Evolutionary conservation across 1,284 basidiomycete species (phyloP).

Genomic region (Pseudozyma pruni): DNA sequence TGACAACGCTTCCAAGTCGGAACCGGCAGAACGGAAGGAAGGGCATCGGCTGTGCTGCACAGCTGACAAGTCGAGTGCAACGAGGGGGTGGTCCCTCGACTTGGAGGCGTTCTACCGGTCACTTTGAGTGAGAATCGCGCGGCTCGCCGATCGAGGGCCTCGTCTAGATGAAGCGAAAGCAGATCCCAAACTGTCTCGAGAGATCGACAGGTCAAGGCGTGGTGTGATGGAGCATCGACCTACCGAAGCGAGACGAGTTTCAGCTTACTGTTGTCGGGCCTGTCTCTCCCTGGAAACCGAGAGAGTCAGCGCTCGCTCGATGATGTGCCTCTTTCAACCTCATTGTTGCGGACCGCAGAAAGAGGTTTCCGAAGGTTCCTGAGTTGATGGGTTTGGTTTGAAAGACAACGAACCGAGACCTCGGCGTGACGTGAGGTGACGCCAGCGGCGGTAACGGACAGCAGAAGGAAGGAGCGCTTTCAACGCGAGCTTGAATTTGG

Average conservation of each 20-base stretch:
- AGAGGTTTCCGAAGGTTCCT: no score
- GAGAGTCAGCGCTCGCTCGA: not conserved
- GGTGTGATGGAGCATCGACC: not conserved
- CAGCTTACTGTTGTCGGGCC: no score
- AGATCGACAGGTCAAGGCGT: conserved; percentile 6
- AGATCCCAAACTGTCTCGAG: no score
- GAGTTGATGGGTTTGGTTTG: no score
- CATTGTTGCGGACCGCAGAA: no score
- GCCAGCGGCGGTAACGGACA: conserved; percentile 2
- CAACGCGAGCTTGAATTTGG: not conserved
- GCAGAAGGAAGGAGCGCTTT: not conserved
- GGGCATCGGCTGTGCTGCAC: not conserved
- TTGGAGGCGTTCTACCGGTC: no score
- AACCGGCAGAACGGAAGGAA: not conserved
- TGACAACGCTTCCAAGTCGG: not conserved
- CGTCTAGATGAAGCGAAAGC: not conserved
- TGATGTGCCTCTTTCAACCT: no score
- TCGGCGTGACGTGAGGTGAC: no score
- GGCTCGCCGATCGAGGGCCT: not conserved
- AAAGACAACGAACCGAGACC: no score
- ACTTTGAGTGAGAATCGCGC: not conserved
- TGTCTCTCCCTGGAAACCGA: no score
- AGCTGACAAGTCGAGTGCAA: conserved; percentile 10
- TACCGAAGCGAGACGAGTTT: conserved; percentile 7
- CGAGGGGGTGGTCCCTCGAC: conserved; percentile 20